These are phyloP conservation scores for Colletotrichum simmondsii DNA, from an alignment of 2,329 filamentous ascomycete species.

Conservation along the genomic window DNA sequence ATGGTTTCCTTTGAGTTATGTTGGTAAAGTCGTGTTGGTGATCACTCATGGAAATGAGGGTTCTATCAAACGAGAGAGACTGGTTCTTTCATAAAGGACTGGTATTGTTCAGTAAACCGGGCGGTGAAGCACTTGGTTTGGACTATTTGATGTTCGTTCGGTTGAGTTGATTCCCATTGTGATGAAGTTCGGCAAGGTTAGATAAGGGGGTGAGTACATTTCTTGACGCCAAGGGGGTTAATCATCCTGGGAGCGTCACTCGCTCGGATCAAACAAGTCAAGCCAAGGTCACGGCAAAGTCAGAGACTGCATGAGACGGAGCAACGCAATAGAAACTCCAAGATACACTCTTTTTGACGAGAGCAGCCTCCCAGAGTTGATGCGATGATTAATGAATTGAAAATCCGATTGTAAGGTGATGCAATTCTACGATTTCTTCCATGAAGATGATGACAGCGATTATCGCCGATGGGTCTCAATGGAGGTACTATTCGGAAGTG, in stretches of 20 bases:
- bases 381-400: slow-evolving; percentile 9
- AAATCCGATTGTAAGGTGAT: neutral
- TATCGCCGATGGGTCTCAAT: neutral
- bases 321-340: neutral
- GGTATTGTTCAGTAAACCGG: neutral
- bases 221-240: slow-evolving; percentile 27
- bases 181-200: slow-evolving; percentile 4
- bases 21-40: neutral
- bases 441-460: neutral
- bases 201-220: slow-evolving; percentile 21
- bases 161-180: neutral
- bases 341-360: neutral
- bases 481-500: neutral
- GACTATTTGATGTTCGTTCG: neutral
- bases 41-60: neutral
- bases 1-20: neutral
- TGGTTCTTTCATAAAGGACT: neutral
- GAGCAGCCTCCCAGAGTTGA: slow-evolving; percentile 4
- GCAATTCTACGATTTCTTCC: neutral
- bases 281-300: slow-evolving; percentile 11
- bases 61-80: neutral
- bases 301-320: slow-evolving; percentile 4
- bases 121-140: neutral
- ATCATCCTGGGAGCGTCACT: slow-evolving; percentile 30
- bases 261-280: slow-evolving; percentile 31